Evolutionary conservation across 139 green algal species (phyloP).

Genomic region (Micractinium sp.): DNA sequence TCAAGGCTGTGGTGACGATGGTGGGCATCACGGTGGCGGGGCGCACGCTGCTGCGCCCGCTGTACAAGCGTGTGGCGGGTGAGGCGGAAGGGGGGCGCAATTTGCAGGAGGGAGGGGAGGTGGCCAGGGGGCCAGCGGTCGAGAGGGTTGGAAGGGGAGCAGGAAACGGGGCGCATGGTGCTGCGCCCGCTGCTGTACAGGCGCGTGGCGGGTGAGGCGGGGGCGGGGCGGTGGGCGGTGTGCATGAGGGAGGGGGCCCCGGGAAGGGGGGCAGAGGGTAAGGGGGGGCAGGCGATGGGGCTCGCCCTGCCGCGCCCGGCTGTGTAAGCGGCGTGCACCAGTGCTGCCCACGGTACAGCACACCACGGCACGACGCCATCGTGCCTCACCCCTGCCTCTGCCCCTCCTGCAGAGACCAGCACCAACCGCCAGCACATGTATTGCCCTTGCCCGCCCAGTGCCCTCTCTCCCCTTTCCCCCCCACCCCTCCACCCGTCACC

Average conservation of each 20-base stretch:
- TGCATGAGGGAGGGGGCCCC: too few species aligned
- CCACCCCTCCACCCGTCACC: not conserved
- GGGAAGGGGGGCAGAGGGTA: too few species aligned
- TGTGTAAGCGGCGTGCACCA: too few species aligned
- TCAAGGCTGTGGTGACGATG: constrained; percentile 94
- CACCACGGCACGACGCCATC: too few species aligned
- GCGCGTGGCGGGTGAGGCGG: constrained; percentile 49
- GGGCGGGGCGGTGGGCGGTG: not conserved
- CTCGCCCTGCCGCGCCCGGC: constrained; percentile 65
- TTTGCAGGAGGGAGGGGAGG: too few species aligned
- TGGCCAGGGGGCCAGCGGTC: too few species aligned
- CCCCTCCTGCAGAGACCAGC: too few species aligned
- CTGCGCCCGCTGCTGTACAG: constrained; percentile 59
- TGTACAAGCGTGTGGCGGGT: constrained; percentile 67
- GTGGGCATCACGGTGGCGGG: constrained; percentile 77
- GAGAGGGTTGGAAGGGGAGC: not conserved
- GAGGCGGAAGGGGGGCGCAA: not conserved
- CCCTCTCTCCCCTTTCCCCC: not conserved
- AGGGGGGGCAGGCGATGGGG: too few species aligned
- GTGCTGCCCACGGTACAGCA: too few species aligned
- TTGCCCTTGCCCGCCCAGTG: too few species aligned
- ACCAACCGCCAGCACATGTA: too few species aligned
- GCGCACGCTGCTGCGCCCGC: constrained; percentile 62
- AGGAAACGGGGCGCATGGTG: constrained; percentile 41
- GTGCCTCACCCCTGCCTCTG: too few species aligned